Evolutionary conservation across 257 asterid species (phyloP), one percentile per base, ranked within the genome.

Genomic region (Gardenia jasminoides): DNA sequence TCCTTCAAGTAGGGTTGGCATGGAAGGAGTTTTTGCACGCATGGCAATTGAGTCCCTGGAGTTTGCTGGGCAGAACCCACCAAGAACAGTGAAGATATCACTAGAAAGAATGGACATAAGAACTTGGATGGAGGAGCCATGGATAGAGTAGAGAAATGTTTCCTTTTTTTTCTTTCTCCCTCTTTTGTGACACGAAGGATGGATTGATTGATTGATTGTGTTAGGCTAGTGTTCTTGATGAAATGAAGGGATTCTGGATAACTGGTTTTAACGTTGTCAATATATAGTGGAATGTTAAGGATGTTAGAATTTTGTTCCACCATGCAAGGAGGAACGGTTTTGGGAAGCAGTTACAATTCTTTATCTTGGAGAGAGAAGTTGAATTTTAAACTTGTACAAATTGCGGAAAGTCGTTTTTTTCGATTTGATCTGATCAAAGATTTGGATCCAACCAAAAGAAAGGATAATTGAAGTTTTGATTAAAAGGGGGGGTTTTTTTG

Each of bases 11-110:
- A 87, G 0, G 87, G 74, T 80, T 86, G 82, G 58, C 94, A 88
- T 2, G 89, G 89, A 75, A 88, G 7, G 59, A 88, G 81, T 76
- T 86, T 74, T 75, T 75, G 70, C 61, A 90, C 28, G 86, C 94
- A 90, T 46, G 85, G 80, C 84, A 72, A 72, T 28, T 85, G 58
- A 1, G 78, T 44, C 13, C 24, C 28, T 44, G 67, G 85, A 6
- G 13, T 59, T 17, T 56, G 78, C 54, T 84, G 73, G 28, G 77
- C 86, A 47, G 76, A 39, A 13, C 77, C 90, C 30, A 78, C 72
- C 26, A 48, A 70, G 41, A 62, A 59, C 66, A 46, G 79, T n/a
- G 83, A 74, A 44, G 64, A 82, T 44, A 79, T 65, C 36, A 81
- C 61, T 4, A 80, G 20, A 13, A 81, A 19, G n/a, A 56, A 76